Evolutionary conservation across 208 protist genomes (phyloP).

Genomic region (Trypanosoma congolense): DNA sequence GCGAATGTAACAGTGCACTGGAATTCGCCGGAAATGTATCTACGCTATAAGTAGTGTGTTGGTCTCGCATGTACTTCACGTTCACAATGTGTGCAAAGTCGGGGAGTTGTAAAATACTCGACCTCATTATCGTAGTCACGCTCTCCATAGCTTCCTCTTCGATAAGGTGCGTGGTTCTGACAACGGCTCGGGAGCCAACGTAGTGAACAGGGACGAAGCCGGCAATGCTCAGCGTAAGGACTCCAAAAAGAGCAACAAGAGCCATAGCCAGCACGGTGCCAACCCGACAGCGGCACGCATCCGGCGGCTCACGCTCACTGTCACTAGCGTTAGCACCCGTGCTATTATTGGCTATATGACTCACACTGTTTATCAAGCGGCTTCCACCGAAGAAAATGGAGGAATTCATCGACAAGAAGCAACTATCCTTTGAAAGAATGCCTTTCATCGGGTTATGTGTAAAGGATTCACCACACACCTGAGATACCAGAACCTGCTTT

Average conservation of each 20-base stretch:
- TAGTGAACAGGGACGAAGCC: slow-evolving; percentile 28
- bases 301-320: neutral
- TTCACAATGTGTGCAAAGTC: slow-evolving; percentile 63
- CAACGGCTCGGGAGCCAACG: slow-evolving; percentile 24
- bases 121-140: slow-evolving; percentile 49
- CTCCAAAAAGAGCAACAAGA: slow-evolving; percentile 30
- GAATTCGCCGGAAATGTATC: slow-evolving; percentile 9
- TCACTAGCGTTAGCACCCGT: neutral
- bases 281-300: neutral
- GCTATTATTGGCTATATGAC: neutral
- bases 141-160: slow-evolving; percentile 31
- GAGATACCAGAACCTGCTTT: neutral
- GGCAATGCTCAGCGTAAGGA: slow-evolving; percentile 26
- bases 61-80: slow-evolving; percentile 50
- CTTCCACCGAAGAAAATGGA: neutral
- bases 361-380: neutral
- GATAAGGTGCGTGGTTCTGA: slow-evolving; percentile 22
- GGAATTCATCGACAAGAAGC: neutral
- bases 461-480: neutral
- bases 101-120: slow-evolving; percentile 48
- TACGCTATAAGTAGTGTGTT: slow-evolving; percentile 14
- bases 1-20: slow-evolving; percentile 10
- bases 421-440: neutral
- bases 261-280: slow-evolving; percentile 13
- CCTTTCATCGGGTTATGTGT: neutral